Conservation (phyloP, 2,329 filamentous ascomycete genomes). For the Fusarium pilosicola region DNA sequence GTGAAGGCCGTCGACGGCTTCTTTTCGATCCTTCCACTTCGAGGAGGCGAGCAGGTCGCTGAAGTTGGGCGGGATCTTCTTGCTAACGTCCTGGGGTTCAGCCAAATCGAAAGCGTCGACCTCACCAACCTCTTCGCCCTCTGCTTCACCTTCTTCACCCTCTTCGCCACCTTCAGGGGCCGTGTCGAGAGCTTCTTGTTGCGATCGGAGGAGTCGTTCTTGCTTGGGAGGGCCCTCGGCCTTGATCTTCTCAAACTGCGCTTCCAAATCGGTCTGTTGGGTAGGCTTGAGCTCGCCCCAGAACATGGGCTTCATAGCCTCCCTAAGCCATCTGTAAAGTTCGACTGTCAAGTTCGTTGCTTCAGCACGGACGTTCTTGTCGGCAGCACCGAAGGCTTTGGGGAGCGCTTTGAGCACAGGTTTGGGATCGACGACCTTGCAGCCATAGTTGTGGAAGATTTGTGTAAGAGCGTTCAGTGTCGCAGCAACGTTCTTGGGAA, state of each 20-base stretch:
- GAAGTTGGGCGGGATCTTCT: slow-evolving; percentile 84
- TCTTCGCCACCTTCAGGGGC: slow-evolving; percentile 68
- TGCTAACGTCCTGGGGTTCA: slow-evolving; percentile 86
- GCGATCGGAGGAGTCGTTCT: slow-evolving; percentile 85
- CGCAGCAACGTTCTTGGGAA: slow-evolving; percentile 83
- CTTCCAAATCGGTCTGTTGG: slow-evolving; percentile 92
- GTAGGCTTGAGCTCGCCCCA: slow-evolving; percentile 96
- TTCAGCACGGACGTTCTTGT: slow-evolving; percentile 97
- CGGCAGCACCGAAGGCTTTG: slow-evolving; percentile 92
- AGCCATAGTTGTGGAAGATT: slow-evolving; percentile 94
- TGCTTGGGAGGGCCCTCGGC: slow-evolving; percentile 88
- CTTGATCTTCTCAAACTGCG: slow-evolving; percentile 93
- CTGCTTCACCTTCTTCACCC: slow-evolving; percentile 66
- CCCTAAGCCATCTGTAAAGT: slow-evolving; percentile 94
- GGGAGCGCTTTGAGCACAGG: slow-evolving; percentile 87
- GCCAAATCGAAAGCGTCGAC: slow-evolving; percentile 84
- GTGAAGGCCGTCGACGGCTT: slow-evolving; percentile 85
- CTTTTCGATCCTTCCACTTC: slow-evolving; percentile 99
- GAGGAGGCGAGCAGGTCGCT: slow-evolving; percentile 85
- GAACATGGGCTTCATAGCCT: slow-evolving; percentile 98
- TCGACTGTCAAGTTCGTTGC: slow-evolving; percentile 92
- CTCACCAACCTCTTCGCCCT: slow-evolving; percentile 64
- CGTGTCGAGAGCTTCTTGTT: slow-evolving; percentile 84
- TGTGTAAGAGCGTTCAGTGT: slow-evolving; percentile 80
- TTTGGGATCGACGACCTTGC: slow-evolving; percentile 93